Evolutionary conservation across 106 monocot species (phyloP), one percentile per base, ranked within the genome.

Genomic region (Dioscorea dumetorum): DNA sequence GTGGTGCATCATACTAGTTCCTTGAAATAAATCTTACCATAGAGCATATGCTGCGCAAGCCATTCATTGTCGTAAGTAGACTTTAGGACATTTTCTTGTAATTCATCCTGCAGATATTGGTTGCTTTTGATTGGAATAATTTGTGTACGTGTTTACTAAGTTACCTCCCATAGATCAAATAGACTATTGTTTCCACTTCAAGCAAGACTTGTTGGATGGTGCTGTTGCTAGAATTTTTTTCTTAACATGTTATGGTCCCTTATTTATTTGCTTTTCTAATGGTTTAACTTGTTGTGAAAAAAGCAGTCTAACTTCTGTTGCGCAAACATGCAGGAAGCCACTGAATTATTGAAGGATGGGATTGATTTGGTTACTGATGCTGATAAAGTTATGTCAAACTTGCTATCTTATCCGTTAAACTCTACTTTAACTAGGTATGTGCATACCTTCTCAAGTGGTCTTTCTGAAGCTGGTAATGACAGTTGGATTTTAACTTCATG

Each of bases 301-400:
- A 13, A 33, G 49, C 12, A 24, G 49, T 50, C 10, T 63, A 51
- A 59, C 8, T 15, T 7, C 24, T 10, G 7, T 21, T 62, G 14
- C 8, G 49, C 31, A 61, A 61, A 33, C 77, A 24, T n/a, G 17
- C 86, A 99, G 97, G 93, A 99, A 76, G 97, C 85, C 4, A 70
- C 83, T 62, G 89, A 87, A 48, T 70, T 99, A 33, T 78, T 99
- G 58, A 99, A 93, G 76, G 97, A 93, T 74, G 82, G 80, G 23
- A 90, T 93, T 79, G 97, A 93, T 72, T 80, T 99, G 83, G 81
- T 99, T 48, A 78, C 82, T 24, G 97, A 93, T 61, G 76, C 89
- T 24, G 82, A 85, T 67, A 59, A 56, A 49, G 80, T 79, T 59
- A 64, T 99, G 20, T 83, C 83, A 9, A 93, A 87, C 72, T 79